phyloP scores from a whole-genome alignment of 768 basidiomycete species.

The Lactarius sanguifluus region DNA sequence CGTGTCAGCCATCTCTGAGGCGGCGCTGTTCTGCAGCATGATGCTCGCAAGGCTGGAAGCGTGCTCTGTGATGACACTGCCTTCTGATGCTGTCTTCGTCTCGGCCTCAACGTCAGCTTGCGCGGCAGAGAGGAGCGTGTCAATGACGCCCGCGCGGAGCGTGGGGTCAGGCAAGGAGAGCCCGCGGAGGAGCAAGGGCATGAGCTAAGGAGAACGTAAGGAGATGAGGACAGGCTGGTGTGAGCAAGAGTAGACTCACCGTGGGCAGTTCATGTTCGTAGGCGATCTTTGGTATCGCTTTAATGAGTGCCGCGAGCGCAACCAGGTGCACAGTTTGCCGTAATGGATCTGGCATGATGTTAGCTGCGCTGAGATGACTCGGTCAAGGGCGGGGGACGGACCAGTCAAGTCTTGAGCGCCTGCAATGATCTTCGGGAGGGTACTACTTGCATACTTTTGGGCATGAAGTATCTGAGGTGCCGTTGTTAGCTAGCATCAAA shows the following conservation, averaged over 20 bases:
- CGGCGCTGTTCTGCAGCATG: constrained; percentile 66
- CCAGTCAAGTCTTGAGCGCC: constrained; percentile 59
- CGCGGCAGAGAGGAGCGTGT: constrained; percentile 71
- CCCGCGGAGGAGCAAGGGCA: constrained; percentile 85
- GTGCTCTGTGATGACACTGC: constrained; percentile 57
- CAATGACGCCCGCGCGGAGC: constrained; percentile 78
- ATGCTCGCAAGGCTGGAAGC: constrained; percentile 65
- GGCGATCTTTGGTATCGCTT: constrained; percentile 71
- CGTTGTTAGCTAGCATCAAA: constrained; percentile 2
- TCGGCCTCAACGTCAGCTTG: constrained; percentile 51
- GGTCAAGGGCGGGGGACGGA: constrained; percentile 36
- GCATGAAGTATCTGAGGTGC: constrained; percentile 60
- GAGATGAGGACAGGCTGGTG: neutral
- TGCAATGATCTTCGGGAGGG: constrained; percentile 72
- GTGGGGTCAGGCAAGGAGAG: constrained; percentile 73
- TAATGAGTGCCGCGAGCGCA: constrained; percentile 79
- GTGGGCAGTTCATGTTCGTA: constrained; percentile 67
- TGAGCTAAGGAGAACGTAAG: constrained; percentile 53
- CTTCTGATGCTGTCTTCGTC: constrained; percentile 33
- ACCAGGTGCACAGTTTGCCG: constrained; percentile 73
- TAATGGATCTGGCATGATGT: constrained; percentile 42
- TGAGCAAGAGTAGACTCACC: constrained; percentile 39
- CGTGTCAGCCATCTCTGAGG: constrained; percentile 50
- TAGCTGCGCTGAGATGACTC: neutral
- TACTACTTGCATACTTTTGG: constrained; percentile 69